Conservation (phyloP, 345 rosid genomes). For the Combretum micranthum region DNA sequence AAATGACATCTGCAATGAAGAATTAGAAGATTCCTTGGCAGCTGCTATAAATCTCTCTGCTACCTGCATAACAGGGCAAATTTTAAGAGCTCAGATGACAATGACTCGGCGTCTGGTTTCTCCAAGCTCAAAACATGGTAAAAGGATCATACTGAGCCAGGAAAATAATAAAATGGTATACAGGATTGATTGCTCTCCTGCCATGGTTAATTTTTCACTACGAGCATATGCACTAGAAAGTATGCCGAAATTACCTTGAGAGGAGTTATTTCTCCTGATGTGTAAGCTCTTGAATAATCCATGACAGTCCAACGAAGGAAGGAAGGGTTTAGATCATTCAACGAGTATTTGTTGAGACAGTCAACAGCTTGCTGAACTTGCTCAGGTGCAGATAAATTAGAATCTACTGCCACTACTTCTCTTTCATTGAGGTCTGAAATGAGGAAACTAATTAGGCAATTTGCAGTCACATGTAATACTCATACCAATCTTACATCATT, state of each 20-base stretch:
- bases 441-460: background rate
- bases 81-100: background rate
- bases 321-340: conserved; percentile 2
- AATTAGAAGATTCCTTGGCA: conserved; percentile 30
- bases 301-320: conserved; percentile 41
- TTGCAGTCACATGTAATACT: no score
- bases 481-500: no score
- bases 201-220: no score
- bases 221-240: no score
- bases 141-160: background rate
- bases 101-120: background rate
- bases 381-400: conserved; percentile 26
- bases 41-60: conserved; percentile 46
- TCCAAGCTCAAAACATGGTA: background rate
- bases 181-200: no score
- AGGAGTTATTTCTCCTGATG: conserved; percentile 46
- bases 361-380: conserved; percentile 39
- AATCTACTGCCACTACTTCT: conserved; percentile 29
- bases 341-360: conserved; percentile 17
- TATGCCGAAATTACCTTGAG: conserved; percentile 16
- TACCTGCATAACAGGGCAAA: conserved; percentile 24
- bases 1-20: conserved; percentile 46
- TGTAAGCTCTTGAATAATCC: conserved; percentile 51
- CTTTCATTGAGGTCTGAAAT: conserved; percentile 34
- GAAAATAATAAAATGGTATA: background rate